Percentiles rank a stretch among this genome's conserved stretches.
Conservation (phyloP, 345 rosid species). For the Microcos paniculata region DNA sequence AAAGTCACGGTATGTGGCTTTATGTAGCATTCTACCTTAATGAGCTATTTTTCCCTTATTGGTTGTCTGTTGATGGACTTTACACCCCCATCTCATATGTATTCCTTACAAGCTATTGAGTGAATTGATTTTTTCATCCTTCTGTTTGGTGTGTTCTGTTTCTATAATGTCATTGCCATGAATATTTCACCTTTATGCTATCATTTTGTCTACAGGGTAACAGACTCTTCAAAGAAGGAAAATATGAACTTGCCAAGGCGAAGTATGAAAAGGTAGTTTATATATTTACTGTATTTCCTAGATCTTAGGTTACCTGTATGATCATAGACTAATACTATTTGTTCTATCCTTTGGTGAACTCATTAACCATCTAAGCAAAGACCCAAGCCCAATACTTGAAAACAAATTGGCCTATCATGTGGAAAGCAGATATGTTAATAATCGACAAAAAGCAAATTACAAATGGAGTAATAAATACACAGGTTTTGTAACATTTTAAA, state of each 20-base stretch:
- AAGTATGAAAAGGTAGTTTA: constrained; percentile 88
- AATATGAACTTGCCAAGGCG: constrained; percentile 89
- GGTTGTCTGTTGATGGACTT: constrained; percentile 16
- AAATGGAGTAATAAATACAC: background rate
- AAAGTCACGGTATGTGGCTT: constrained; percentile 69
- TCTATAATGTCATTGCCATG: constrained; percentile 7
- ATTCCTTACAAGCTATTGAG: background rate
- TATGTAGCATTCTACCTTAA: background rate
- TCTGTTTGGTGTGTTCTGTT: background rate
- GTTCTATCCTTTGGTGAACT: background rate
- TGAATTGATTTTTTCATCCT: constrained; percentile 5
- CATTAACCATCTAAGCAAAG: background rate
- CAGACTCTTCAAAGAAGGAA: constrained; percentile 92
- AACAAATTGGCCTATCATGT: background rate
- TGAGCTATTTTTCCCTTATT: constrained; percentile 8
- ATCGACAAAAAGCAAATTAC: background rate
- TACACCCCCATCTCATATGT: background rate
- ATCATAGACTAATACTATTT: background rate
- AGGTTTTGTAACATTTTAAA: background rate
- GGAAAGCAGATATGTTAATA: background rate
- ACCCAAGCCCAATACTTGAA: background rate
- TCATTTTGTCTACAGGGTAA: constrained; percentile 70
- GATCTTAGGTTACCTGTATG: background rate
- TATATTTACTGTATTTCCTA: background rate
- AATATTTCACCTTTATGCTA: background rate